Evolutionary conservation across 805 yeast genomes (phyloP).

Genomic region (Saturnispora ahearnii): DNA sequence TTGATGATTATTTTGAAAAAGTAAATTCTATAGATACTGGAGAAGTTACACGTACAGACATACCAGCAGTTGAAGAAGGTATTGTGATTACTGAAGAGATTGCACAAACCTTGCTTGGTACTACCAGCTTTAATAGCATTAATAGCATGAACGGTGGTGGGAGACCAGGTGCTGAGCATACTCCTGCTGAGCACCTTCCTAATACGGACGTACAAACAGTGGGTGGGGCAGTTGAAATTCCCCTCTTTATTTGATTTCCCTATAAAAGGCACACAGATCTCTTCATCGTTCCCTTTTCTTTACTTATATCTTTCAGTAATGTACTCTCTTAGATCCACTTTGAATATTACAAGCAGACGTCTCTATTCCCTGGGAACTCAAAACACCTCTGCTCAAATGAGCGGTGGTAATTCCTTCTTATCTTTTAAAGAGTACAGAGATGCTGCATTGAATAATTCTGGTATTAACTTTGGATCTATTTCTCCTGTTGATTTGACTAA

Average conservation of each 20-base stretch:
- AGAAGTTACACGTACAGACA: too few species aligned
- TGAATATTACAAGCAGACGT: neutral
- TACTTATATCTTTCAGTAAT: too few species aligned
- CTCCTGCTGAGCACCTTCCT: neutral
- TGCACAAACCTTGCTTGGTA: constrained; percentile 20
- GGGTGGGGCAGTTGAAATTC: constrained; percentile 39
- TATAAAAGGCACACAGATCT: too few species aligned
- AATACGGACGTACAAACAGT: constrained; percentile 23
- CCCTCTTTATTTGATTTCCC: constrained; percentile 29
- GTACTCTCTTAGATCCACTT: neutral
- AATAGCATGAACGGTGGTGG: neutral
- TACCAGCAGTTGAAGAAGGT: constrained; percentile 1
- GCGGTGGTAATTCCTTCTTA: neutral
- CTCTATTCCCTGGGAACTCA: neutral
- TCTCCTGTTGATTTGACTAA: neutral
- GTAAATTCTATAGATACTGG: neutral
- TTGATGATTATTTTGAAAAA: constrained; percentile 23
- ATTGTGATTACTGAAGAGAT: constrained; percentile 21
- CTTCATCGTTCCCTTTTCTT: too few species aligned
- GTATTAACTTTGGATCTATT: neutral
- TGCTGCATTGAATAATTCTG: neutral
- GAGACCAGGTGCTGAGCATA: neutral
- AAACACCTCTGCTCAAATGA: neutral
- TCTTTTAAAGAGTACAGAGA: neutral
- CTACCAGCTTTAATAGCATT: neutral